Evolutionary conservation across 345 rosid species (phyloP).

Genomic region (Nephelium lappaceum): DNA sequence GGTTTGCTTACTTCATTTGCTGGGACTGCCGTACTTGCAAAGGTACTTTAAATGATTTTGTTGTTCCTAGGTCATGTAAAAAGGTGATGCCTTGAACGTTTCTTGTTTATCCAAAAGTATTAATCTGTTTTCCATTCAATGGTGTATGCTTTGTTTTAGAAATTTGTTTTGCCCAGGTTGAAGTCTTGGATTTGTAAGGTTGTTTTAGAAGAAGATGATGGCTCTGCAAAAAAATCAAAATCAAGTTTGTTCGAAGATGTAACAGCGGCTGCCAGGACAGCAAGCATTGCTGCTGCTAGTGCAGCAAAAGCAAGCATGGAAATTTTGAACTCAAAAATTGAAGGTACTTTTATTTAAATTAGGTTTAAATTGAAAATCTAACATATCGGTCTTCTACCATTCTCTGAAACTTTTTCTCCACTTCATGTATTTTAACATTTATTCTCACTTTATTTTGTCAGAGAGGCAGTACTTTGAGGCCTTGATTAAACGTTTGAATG

Average conservation of each 20-base stretch:
- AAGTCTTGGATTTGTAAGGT: slow-evolving; percentile 31
- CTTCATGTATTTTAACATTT: neutral
- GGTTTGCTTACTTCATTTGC: slow-evolving; percentile 25
- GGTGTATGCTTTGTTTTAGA: slow-evolving; percentile 23
- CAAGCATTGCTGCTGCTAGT: slow-evolving; percentile 21
- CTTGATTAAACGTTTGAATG: slow-evolving; percentile 15
- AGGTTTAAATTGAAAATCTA: neutral
- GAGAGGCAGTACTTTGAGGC: slow-evolving; percentile 26
- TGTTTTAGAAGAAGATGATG: slow-evolving; percentile 25
- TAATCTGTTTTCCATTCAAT: slow-evolving; percentile 8
- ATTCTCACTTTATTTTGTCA: slow-evolving; percentile 14
- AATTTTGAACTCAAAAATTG: slow-evolving; percentile 23
- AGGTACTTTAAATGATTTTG: slow-evolving; percentile 24
- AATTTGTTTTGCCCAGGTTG: slow-evolving; percentile 30
- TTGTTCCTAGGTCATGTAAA: neutral
- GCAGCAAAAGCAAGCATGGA: slow-evolving; percentile 28
- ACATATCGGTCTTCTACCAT: neutral
- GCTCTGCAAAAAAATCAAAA: slow-evolving; percentile 14
- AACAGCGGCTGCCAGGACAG: slow-evolving; percentile 26
- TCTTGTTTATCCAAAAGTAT: neutral
- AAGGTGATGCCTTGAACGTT: neutral
- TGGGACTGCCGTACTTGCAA: slow-evolving; percentile 20
- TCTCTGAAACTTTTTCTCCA: neutral
- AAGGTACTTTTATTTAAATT: slow-evolving; percentile 19
- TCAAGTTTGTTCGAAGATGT: slow-evolving; percentile 18